These are phyloP conservation scores for Fraxinus dipetala DNA, from an alignment of 305 asterid species.

Conservation along the genomic window DNA sequence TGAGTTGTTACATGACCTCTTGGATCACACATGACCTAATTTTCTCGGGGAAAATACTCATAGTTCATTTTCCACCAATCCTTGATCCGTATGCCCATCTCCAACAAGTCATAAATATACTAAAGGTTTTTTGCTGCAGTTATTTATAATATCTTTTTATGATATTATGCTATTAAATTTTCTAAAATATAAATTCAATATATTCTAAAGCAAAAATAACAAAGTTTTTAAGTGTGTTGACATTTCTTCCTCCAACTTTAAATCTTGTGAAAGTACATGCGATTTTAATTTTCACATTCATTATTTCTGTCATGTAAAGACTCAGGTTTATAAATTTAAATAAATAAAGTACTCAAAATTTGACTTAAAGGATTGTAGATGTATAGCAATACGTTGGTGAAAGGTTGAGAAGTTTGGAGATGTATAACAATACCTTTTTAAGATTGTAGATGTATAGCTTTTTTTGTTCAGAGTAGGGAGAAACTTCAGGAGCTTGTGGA, in stretches of 20 bases:
- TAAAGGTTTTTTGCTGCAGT: neutral
- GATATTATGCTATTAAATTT: neutral
- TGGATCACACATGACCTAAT: neutral
- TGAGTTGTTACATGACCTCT: neutral
- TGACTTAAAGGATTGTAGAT: neutral
- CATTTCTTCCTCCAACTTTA: neutral
- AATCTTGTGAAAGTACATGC: neutral
- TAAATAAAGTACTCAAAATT: too few species aligned
- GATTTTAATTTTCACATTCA: neutral
- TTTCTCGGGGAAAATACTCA: neutral
- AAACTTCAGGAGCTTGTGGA: constrained; percentile 66
- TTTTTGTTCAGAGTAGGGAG: constrained; percentile 55
- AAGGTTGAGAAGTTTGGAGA: too few species aligned
- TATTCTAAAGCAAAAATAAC: too few species aligned
- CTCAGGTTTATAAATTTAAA: neutral
- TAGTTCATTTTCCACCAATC: neutral
- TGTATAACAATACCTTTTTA: too few species aligned
- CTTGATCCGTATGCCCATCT: neutral
- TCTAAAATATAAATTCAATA: neutral
- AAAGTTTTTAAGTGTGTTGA: neutral
- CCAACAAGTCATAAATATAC: neutral
- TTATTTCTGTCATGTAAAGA: neutral
- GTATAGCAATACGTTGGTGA: neutral
- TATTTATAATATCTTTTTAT: neutral
- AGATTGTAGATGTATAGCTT: neutral